Base-by-base conservation (phyloP, 768 basidiomycete species). In the Calocybe gangraenosa region DNA sequence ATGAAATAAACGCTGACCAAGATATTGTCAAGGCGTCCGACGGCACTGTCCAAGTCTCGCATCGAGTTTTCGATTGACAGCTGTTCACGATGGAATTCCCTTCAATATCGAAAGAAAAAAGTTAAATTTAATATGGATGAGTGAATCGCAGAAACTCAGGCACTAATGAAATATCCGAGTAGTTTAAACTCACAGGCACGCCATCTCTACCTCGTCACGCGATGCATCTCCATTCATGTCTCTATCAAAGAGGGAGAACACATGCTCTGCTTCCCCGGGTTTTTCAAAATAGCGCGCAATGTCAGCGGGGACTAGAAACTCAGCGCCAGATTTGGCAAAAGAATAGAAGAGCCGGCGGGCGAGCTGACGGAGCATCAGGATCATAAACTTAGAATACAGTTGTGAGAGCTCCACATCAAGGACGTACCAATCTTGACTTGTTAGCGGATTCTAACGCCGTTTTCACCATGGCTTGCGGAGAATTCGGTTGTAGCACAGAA, bases 11-110 rank as follows among this genome's bases (percentile, higher is more conserved):
- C 60, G 41, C 76, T 78, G 82, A 94, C 88, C 51, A 93, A 71
- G 53, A 94, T 92, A 53, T 87, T 84, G 63, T 93, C 90, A 55
- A 94, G 66, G 20, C 87, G 74, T 14, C 88, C 83, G 11, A 94
- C 91, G 4, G 92, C 92, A 40, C 86, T 89, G 63, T 94, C 92
- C 39, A 94, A 68, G 64, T 94, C 90, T 35, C 81, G 75, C 91
- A 96, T 90, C 4, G 84, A 87, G 58, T 85, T 82, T 49, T 88
- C 84, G 35, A 96, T 79, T 15, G 85, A 84, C 31, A 91, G 65
- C 47, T 92, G 82, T 58, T 96, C 92, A 22, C 90, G 77, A 59
- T 94, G 92, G 46, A 90, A 76, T 32, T 89, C 84, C 63, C 87
- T 84, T 7, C 11, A 28, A 28, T 28, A 11, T 11, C 25, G 25